Base-by-base conservation (phyloP, 257 asterid species). In the Schizonepeta tenuifolia region DNA sequence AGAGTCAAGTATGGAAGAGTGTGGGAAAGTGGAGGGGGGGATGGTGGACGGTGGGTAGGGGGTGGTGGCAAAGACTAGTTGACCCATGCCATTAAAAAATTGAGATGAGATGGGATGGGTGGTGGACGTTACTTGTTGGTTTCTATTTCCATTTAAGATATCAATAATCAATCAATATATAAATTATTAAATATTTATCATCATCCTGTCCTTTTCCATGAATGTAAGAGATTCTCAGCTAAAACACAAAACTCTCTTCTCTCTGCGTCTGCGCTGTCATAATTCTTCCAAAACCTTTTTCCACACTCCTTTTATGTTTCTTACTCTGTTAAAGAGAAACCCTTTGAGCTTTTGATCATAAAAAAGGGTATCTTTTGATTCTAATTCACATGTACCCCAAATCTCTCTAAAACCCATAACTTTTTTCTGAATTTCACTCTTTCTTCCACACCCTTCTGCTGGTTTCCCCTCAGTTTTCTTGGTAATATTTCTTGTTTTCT, bases 301-400 rank as follows among this genome's bases (percentile, higher is more conserved):
- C 41, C 35, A 14, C 54, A 20, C 50, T 47, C 41, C 18, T 51
- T 72, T 51, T 62, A 53, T 57, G 28, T 28, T 22, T 24, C n/a
- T 71, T 47, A 13, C 65, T 57, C 21, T 73, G 18, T 44, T 13
- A 35, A 55, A 53, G 26, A n/a, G 3, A 47, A 9, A 21, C 76
- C 77, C 75, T 73, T 79, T 67, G 64, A 33, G 76, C 82, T 63
- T 84, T 56, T 72, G 72, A 75, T 80, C 18, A 41, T 31, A 67
- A 77, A 77, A 75, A 66, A 46, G 58, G 57, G 65, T 63, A 77
- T 65, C 75, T 71, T 75, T 74, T 65, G 9, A 43, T 72, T 74
- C 77, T 71, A 35, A 44, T 71, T 73, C 79, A 68, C 77, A 65
- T 74, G 81, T 79, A 20, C 57, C 72, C 79, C 68, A 5, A 69